Evolutionary conservation across 148 eudicot genomes (phyloP).

Genomic region (Salicornia ramosissima): DNA sequence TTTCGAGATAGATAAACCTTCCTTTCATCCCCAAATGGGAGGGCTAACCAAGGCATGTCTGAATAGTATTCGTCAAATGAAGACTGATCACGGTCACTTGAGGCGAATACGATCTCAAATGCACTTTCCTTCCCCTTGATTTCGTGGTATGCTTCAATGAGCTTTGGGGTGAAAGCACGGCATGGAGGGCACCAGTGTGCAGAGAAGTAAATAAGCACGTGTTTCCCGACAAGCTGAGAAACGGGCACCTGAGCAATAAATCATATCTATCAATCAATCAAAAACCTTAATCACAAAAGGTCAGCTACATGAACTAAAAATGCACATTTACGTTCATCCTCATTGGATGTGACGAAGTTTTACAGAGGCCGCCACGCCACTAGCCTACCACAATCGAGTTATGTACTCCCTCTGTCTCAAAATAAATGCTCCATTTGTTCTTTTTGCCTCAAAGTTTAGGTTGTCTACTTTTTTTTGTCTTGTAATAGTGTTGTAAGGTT

Average conservation of each 20-base stretch:
- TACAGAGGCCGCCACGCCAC: no score
- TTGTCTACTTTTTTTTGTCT: no score
- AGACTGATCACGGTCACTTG: slow-evolving; percentile 44
- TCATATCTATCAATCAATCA: no score
- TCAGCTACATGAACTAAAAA: no score
- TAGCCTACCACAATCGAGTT: no score
- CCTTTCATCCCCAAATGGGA: slow-evolving; percentile 55
- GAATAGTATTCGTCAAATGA: slow-evolving; percentile 42
- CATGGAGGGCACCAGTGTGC: slow-evolving; percentile 68
- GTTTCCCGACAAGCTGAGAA: slow-evolving; percentile 52
- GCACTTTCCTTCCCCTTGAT: slow-evolving; percentile 46
- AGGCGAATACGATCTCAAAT: slow-evolving; percentile 48
- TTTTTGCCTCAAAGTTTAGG: no score
- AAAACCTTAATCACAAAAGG: not conserved
- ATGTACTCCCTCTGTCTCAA: no score
- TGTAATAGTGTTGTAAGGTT: no score
- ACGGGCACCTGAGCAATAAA: slow-evolving; percentile 38
- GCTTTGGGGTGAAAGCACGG: slow-evolving; percentile 50
- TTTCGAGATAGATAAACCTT: slow-evolving; percentile 29
- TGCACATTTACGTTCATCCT: no score
- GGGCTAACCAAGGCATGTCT: slow-evolving; percentile 57
- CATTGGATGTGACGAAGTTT: no score
- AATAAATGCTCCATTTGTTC: no score
- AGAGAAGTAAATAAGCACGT: slow-evolving; percentile 53
- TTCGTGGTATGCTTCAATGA: slow-evolving; percentile 38